Evolutionary conservation across 441 rosid species (phyloP).

Genomic region (Populus trichocarpa): DNA sequence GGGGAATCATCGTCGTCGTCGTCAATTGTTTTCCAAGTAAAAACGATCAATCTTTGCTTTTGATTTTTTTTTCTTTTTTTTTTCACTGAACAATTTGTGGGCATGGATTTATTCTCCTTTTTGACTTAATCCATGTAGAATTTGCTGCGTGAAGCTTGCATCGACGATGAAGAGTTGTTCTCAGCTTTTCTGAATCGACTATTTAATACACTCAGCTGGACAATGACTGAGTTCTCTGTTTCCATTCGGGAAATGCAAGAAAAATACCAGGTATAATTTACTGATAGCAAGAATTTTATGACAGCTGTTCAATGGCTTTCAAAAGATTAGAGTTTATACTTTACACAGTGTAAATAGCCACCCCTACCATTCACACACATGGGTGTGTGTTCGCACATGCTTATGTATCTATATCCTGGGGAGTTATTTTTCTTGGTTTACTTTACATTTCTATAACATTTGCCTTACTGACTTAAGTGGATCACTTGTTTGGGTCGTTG

Average conservation of each 20-base stretch:
- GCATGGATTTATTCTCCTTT: neutral
- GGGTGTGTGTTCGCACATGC: neutral
- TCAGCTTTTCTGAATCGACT: conserved; percentile 90
- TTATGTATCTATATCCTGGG: neutral
- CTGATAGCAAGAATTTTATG: neutral
- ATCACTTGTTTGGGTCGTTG: neutral
- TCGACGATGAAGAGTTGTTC: conserved; percentile 61
- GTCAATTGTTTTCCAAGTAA: conserved; percentile 83
- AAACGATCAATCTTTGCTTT: conserved; percentile 6
- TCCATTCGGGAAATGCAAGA: conserved; percentile 97
- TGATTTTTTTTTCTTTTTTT: neutral
- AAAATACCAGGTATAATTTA: conserved; percentile 63
- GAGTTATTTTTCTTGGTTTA: neutral
- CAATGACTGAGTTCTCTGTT: conserved; percentile 97
- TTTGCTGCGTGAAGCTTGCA: conserved; percentile 79
- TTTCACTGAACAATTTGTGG: conserved; percentile 3
- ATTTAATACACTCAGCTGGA: conserved; percentile 98
- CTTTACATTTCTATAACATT: neutral
- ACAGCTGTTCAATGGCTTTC: neutral
- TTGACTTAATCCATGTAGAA: conserved; percentile 38
- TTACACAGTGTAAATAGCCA: neutral
- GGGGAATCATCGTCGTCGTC: conserved; percentile 70
- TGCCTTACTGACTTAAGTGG: neutral
- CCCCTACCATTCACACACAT: neutral
- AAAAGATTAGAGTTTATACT: neutral